Percentiles rank a stretch among this genome's conserved stretches.
phyloP scores from a whole-genome alignment of 129 eudicot genomes.

The Centrapalus pauciflorus region DNA sequence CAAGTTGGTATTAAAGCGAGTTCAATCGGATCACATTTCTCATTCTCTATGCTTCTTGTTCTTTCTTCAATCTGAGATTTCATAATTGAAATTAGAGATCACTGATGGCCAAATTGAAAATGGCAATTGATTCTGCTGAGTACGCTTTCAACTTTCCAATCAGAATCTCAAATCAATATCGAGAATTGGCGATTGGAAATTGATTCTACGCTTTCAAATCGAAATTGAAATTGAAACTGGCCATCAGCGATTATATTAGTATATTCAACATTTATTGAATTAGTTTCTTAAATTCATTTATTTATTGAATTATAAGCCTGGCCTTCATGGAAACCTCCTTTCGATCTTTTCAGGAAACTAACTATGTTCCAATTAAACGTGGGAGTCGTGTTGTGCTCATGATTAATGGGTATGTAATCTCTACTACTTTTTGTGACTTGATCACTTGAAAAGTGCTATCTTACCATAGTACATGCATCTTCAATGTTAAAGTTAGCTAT shows the following conservation, averaged over 20 bases:
- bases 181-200: too few relatives aligned
- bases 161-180: too few relatives aligned
- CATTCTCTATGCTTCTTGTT: too few relatives aligned
- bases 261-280: not conserved
- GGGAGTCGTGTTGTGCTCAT: conserved; percentile 83
- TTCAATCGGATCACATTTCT: too few relatives aligned
- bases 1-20: too few relatives aligned
- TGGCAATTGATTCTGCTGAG: too few relatives aligned
- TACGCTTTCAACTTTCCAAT: too few relatives aligned
- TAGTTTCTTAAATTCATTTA: not conserved
- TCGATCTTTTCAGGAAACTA: conserved; percentile 62
- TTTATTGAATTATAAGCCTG: not conserved
- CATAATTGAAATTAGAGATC: too few relatives aligned
- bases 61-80: too few relatives aligned
- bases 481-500: not conserved
- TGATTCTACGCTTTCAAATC: not conserved
- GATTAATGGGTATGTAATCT: conserved; percentile 76
- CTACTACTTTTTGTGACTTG: not conserved
- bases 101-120: too few relatives aligned
- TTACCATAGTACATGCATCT: conserved; percentile 3
- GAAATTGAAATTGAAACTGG: conserved; percentile 4
- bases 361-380: conserved; percentile 82
- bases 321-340: conserved; percentile 1
- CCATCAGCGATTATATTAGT: not conserved
- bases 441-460: not conserved